These are phyloP conservation scores for Cordyceps tenuipes DNA, from an alignment of 2,329 filamentous ascomycete species.

Conservation along the genomic window DNA sequence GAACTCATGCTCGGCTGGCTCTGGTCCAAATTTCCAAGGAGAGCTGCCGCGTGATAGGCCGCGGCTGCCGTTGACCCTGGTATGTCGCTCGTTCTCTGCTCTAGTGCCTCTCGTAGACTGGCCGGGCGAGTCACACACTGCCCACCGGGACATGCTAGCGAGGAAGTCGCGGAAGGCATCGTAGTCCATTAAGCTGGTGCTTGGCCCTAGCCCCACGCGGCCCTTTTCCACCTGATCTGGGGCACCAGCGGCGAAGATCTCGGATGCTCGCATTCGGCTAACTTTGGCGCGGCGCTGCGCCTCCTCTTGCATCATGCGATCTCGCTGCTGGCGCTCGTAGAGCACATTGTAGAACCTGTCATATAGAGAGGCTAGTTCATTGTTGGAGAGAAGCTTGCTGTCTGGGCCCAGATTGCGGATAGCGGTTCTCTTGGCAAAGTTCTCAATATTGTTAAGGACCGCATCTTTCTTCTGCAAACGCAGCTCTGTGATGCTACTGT, in stretches of 20 bases:
- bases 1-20: slow-evolving; percentile 90
- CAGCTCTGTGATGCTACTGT: slow-evolving; percentile 82
- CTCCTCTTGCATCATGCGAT: slow-evolving; percentile 69
- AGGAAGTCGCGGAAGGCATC: slow-evolving; percentile 92
- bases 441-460: slow-evolving; percentile 92
- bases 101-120: slow-evolving; percentile 41
- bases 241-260: slow-evolving; percentile 28
- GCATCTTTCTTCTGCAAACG: slow-evolving; percentile 88
- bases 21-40: slow-evolving; percentile 48
- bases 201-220: slow-evolving; percentile 79
- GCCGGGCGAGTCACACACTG: slow-evolving; percentile 74
- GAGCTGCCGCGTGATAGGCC: slow-evolving; percentile 36
- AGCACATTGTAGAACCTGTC: slow-evolving; percentile 89
- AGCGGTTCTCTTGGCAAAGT: slow-evolving; percentile 91
- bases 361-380: slow-evolving; percentile 84
- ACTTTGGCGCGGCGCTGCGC: slow-evolving; percentile 57
- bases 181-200: slow-evolving; percentile 92
- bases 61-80: slow-evolving; percentile 52
- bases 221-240: slow-evolving; percentile 64
- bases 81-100: slow-evolving; percentile 45
- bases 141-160: slow-evolving; percentile 85
- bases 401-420: slow-evolving; percentile 93
- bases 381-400: slow-evolving; percentile 78
- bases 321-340: slow-evolving; percentile 83
- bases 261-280: slow-evolving; percentile 35